phyloP scores from a whole-genome alignment of 2,329 filamentous ascomycete genomes.

The Trichoderma sp. region DNA sequence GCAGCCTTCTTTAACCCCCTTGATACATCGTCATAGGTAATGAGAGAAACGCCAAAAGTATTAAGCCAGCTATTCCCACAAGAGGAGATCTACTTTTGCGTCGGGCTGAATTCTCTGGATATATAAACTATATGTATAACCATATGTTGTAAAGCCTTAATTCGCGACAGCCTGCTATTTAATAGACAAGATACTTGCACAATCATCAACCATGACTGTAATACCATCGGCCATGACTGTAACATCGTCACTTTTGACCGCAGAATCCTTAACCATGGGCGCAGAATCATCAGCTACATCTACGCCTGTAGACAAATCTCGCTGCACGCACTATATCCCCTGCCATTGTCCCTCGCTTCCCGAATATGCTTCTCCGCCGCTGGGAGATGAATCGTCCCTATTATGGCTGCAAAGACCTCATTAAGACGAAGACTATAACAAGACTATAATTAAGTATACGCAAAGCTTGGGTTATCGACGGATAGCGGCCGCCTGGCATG shows the following conservation, averaged over 20 bases:
- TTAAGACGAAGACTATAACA: slow-evolving; percentile 9
- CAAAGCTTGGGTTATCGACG: not conserved
- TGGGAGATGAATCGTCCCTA: slow-evolving; percentile 1
- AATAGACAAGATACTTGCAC: not conserved
- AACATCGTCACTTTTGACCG: not conserved
- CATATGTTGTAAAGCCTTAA: not conserved
- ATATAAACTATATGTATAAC: not conserved
- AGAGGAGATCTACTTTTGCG: not conserved
- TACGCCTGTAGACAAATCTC: slow-evolving; percentile 1
- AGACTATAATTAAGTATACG: not conserved
- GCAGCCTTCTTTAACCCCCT: slow-evolving; percentile 1
- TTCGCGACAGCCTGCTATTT: not conserved
- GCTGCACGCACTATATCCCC: slow-evolving; percentile 15
- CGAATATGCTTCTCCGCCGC: slow-evolving; percentile 4
- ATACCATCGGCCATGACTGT: not conserved
- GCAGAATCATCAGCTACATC: not conserved
- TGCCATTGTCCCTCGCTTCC: slow-evolving; percentile 10
- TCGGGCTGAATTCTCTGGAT: slow-evolving; percentile 5
- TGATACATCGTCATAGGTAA: not conserved
- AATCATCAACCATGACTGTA: not conserved
- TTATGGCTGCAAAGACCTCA: slow-evolving; percentile 5
- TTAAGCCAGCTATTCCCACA: not conserved
- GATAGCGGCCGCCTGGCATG: not conserved
- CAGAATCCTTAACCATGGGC: not conserved
- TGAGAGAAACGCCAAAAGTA: not conserved